Percentiles rank a stretch among this genome's conserved stretches.
These are phyloP conservation scores for Stereocaulon alpinum DNA, from an alignment of 495 filamentous ascomycete species.

Conservation along the genomic window DNA sequence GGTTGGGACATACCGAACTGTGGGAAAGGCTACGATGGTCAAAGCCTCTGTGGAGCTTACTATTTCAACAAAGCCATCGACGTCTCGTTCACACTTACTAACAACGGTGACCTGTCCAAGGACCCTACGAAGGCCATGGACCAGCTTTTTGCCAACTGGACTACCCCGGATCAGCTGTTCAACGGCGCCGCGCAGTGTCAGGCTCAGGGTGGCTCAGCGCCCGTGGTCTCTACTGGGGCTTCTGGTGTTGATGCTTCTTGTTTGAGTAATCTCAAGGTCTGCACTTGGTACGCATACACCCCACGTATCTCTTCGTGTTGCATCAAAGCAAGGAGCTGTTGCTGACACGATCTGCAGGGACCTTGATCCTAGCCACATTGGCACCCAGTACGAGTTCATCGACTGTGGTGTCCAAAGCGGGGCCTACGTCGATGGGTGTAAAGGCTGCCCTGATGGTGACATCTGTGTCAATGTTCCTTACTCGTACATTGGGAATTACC, in stretches of 20 bases:
- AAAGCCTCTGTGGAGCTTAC: background rate
- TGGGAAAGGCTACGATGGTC: constrained; percentile 1
- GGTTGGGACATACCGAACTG: constrained; percentile 2
- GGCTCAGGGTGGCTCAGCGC: background rate
- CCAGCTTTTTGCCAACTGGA: background rate
- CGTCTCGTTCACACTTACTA: constrained; percentile 5
- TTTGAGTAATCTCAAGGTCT: constrained; percentile 1
- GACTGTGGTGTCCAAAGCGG: background rate
- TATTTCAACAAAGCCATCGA: constrained; percentile 1
- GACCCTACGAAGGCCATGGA: background rate
- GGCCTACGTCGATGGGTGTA: background rate
- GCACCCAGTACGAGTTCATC: background rate
- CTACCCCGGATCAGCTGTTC: constrained; percentile 4
- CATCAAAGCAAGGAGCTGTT: background rate
- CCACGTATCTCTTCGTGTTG: background rate
- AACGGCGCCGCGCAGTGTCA: constrained; percentile 9
- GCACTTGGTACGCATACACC: constrained; percentile 2
- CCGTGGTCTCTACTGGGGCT: background rate
- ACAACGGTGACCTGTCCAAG: background rate
- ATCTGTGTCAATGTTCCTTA: background rate
- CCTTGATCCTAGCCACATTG: background rate
- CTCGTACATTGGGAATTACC: background rate
- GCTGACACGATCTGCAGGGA: background rate
- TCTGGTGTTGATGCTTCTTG: background rate
- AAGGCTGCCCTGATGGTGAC: background rate